phyloP scores from a whole-genome alignment of 495 filamentous ascomycete genomes.

The Xylaria acuta region DNA sequence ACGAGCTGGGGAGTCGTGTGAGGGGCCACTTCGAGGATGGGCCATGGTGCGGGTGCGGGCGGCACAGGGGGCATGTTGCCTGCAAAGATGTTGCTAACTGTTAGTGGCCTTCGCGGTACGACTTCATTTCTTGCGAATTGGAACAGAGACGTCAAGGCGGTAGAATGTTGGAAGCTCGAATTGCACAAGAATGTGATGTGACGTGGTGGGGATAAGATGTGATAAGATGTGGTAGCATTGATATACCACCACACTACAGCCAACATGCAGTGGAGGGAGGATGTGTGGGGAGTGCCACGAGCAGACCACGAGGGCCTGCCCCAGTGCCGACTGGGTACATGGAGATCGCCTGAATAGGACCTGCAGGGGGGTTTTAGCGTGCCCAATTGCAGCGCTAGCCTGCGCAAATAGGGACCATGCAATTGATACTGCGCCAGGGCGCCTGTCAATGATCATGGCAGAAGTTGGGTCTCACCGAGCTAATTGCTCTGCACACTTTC shows the following conservation, averaged over 20 bases:
- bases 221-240: no score
- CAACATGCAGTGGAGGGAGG: background rate
- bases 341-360: background rate
- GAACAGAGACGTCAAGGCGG: background rate
- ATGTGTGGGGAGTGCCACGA: background rate
- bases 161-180: background rate
- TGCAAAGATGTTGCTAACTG: background rate
- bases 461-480: slow-evolving; percentile 6
- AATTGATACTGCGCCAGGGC: background rate
- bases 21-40: slow-evolving; percentile 45
- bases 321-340: background rate
- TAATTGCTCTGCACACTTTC: background rate
- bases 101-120: background rate
- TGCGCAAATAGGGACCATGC: background rate
- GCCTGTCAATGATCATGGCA: background rate
- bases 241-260: no score
- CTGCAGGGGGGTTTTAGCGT: background rate
- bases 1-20: slow-evolving; percentile 60
- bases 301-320: background rate
- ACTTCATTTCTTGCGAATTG: slow-evolving; percentile 1
- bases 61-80: slow-evolving; percentile 23
- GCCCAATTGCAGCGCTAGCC: background rate
- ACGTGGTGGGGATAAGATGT: background rate
- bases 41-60: slow-evolving; percentile 31
- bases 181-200: background rate